A percentile compares a stretch with the other conserved stretches of the same genome.
Conservation (phyloP, 2,329 filamentous ascomycete species). For the Epichloe typhina region DNA sequence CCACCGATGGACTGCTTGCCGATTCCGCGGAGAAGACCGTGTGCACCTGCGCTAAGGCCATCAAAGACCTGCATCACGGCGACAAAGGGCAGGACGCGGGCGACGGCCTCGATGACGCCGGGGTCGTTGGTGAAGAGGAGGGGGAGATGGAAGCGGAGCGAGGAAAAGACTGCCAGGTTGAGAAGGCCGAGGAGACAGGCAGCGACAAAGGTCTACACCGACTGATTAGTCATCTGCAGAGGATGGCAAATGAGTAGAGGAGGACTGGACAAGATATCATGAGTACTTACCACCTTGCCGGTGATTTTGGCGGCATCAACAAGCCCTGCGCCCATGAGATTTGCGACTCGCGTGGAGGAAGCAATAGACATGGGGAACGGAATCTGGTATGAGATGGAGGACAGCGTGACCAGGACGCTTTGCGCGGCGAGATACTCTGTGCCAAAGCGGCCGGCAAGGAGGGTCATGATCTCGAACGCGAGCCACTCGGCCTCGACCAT, state of each 20-base stretch:
- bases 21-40: slow-evolving; percentile 74
- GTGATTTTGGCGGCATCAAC: slow-evolving; percentile 68
- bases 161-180: slow-evolving; percentile 59
- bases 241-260: no score
- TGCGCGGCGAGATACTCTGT: slow-evolving; percentile 75
- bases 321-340: slow-evolving; percentile 78
- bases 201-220: slow-evolving; percentile 39
- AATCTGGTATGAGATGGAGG: slow-evolving; percentile 74
- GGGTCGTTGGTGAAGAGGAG: slow-evolving; percentile 63
- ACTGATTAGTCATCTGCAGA: background rate
- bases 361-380: slow-evolving; percentile 88
- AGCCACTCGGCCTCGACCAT: slow-evolving; percentile 94
- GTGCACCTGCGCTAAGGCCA: slow-evolving; percentile 62
- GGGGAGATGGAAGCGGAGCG: slow-evolving; percentile 56
- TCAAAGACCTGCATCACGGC: slow-evolving; percentile 88
- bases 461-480: slow-evolving; percentile 80
- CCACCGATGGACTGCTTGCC: slow-evolving; percentile 84
- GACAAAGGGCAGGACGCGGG: slow-evolving; percentile 61
- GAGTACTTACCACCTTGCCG: slow-evolving; percentile 52
- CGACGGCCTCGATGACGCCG: slow-evolving; percentile 55
- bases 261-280: no score
- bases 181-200: slow-evolving; percentile 61
- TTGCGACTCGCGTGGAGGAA: slow-evolving; percentile 76
- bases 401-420: slow-evolving; percentile 67
- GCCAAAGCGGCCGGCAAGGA: slow-evolving; percentile 70